phyloP scores from a whole-genome alignment of 2,329 filamentous ascomycete genomes.

The Microsporum canis region DNA sequence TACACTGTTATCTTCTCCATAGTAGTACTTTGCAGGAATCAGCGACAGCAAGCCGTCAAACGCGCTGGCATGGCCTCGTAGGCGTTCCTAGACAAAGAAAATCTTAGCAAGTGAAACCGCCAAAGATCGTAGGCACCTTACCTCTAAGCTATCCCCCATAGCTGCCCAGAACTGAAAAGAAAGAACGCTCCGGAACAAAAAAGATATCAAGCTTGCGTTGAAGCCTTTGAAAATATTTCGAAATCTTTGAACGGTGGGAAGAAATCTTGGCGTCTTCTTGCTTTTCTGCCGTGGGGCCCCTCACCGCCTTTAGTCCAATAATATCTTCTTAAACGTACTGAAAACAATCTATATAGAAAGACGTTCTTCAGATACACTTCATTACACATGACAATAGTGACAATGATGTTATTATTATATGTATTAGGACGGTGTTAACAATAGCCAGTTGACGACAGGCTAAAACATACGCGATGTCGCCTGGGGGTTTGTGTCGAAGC shows the following conservation, averaged over 20 bases:
- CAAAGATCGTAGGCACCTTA: slow-evolving; percentile 2
- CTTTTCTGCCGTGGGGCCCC: slow-evolving; percentile 6
- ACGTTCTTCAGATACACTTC: no score
- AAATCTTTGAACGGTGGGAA: slow-evolving; percentile 2
- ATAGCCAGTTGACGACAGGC: no score
- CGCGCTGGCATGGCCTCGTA: slow-evolving; percentile 52
- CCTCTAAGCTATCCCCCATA: slow-evolving; percentile 17
- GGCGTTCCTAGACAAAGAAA: slow-evolving; percentile 32
- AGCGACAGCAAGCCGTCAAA: slow-evolving; percentile 80
- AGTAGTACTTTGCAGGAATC: slow-evolving; percentile 84
- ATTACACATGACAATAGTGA: no score
- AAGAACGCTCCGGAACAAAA: not conserved
- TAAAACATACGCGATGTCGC: no score
- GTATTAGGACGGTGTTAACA: no score
- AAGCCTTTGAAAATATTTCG: slow-evolving; percentile 9
- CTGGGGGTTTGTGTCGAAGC: no score
- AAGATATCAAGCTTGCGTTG: not conserved
- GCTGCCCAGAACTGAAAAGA: not conserved
- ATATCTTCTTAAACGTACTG: not conserved
- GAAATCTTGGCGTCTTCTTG: slow-evolving; percentile 12
- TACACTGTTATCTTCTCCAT: slow-evolving; percentile 74
- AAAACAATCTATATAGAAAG: no score
- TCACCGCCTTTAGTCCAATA: not conserved
- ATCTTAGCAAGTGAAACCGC: slow-evolving; percentile 16
- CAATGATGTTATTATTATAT: no score